These are phyloP conservation scores for Lasiodiplodia sp. DNA, from an alignment of 2,329 filamentous ascomycete species.

Conservation along the genomic window DNA sequence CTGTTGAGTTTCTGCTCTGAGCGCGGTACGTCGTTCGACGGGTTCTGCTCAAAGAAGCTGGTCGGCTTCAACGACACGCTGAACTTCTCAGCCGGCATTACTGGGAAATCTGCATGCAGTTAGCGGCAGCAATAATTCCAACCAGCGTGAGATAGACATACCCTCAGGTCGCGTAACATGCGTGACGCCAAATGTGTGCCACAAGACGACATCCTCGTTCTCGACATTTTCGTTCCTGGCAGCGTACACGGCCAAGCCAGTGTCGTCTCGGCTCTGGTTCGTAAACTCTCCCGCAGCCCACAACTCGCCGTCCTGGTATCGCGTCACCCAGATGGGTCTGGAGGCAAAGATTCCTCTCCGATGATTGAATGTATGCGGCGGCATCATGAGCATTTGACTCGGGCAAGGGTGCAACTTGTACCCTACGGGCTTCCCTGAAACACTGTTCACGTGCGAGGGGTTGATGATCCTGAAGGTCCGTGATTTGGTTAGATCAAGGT, in stretches of 20 bases:
- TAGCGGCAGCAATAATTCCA: too few species aligned
- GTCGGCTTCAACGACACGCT: conserved; percentile 57
- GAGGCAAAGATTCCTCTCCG: conserved; percentile 58
- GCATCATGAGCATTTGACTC: conserved; percentile 59
- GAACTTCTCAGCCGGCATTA: conserved; percentile 56
- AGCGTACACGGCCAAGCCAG: conserved; percentile 54
- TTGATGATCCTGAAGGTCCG: conserved; percentile 64
- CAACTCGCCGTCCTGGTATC: conserved; percentile 60
- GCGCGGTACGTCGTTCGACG: conserved; percentile 60
- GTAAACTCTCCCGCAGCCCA: conserved; percentile 59
- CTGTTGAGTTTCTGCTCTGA: too few species aligned
- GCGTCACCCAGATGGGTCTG: conserved; percentile 64
- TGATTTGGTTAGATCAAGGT: conserved; percentile 63
- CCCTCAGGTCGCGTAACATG: conserved; percentile 55
- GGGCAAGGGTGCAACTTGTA: conserved; percentile 59
- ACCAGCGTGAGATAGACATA: too few species aligned
- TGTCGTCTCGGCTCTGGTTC: conserved; percentile 54
- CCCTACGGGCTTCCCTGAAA: conserved; percentile 54
- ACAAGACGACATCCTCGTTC: conserved; percentile 59
- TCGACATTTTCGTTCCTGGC: conserved; percentile 52
- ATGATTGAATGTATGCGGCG: conserved; percentile 52
- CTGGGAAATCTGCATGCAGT: conserved; percentile 42
- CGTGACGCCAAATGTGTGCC: conserved; percentile 59
- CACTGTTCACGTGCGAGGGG: conserved; percentile 52
- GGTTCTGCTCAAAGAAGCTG: conserved; percentile 63